phyloP scores from a whole-genome alignment of 2,329 filamentous ascomycete genomes.

The Claviceps maximensis region DNA sequence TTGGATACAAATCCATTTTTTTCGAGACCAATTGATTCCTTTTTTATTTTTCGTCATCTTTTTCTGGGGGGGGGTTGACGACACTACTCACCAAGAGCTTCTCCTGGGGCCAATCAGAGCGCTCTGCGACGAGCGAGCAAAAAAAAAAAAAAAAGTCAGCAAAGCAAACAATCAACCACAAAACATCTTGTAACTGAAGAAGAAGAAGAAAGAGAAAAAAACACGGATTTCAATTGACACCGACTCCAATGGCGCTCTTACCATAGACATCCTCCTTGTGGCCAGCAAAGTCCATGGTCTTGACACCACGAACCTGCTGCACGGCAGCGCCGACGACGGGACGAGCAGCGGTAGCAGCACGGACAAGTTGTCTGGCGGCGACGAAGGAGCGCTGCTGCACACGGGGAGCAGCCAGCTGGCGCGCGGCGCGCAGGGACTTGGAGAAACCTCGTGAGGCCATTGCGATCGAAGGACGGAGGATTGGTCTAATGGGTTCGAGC shows the following conservation, averaged over 20 bases:
- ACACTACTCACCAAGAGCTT: conserved; percentile 73
- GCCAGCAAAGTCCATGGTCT: conserved; percentile 98
- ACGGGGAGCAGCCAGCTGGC: conserved; percentile 48
- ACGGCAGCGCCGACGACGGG: conserved; percentile 36
- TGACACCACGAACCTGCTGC: conserved; percentile 77
- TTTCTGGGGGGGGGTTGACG: not conserved
- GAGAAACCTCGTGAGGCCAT: conserved; percentile 71
- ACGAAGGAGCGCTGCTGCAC: conserved; percentile 51
- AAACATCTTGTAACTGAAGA: too few relatives aligned
- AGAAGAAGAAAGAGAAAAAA: not conserved
- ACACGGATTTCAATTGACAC: not conserved
- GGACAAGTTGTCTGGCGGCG: conserved; percentile 43
- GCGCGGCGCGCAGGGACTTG: conserved; percentile 48
- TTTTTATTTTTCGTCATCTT: not conserved
- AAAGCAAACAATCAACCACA: conserved; percentile 4
- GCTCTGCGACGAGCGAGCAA: conserved; percentile 46
- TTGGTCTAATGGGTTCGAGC: conserved; percentile 8
- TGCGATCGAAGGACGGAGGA: conserved; percentile 22
- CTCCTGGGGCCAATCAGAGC: conserved; percentile 95
- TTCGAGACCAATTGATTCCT: not conserved
- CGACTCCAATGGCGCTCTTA: conserved; percentile 26
- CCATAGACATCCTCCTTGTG: conserved; percentile 89
- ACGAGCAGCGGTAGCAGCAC: conserved; percentile 34
- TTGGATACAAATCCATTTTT: not conserved
- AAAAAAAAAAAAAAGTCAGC: conserved; percentile 4